Evolutionary conservation across 768 basidiomycete genomes (phyloP).

Genomic region (Pisolithus orientalis): DNA sequence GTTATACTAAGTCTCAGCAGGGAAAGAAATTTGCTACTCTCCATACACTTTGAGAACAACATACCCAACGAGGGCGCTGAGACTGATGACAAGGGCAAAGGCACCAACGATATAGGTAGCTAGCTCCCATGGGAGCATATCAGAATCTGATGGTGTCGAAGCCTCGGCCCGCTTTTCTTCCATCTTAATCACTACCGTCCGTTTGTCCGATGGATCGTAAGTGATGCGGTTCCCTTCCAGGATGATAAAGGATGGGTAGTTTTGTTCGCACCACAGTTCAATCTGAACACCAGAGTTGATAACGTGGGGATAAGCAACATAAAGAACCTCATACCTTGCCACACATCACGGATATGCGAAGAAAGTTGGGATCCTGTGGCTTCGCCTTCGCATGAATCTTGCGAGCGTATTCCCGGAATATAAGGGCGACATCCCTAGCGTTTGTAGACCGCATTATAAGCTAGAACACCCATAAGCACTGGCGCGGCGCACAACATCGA

Average conservation of each 20-base stretch:
- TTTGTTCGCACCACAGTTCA: slow-evolving; percentile 89
- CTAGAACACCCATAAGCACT: slow-evolving; percentile 30
- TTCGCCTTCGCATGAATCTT: slow-evolving; percentile 76
- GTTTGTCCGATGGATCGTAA: slow-evolving; percentile 49
- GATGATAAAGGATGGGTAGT: slow-evolving; percentile 86
- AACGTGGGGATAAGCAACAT: neutral
- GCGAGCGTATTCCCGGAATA: slow-evolving; percentile 79
- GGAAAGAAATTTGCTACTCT: neutral
- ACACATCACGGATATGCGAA: slow-evolving; percentile 76
- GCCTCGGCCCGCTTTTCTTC: slow-evolving; percentile 39
- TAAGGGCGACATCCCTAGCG: slow-evolving; percentile 81
- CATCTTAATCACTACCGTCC: slow-evolving; percentile 42
- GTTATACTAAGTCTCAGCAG: neutral
- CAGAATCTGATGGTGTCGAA: slow-evolving; percentile 9
- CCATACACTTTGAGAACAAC: slow-evolving; percentile 15
- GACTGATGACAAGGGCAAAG: slow-evolving; percentile 20
- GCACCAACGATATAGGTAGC: slow-evolving; percentile 22
- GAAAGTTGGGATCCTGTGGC: slow-evolving; percentile 81
- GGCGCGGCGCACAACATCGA: no score
- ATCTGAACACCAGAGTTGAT: slow-evolving; percentile 44
- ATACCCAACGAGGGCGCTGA: slow-evolving; percentile 20
- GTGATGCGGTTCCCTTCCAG: slow-evolving; percentile 18
- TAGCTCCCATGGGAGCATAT: slow-evolving; percentile 26
- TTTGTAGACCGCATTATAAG: slow-evolving; percentile 91
- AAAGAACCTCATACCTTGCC: slow-evolving; percentile 53